Evolutionary conservation across 2,329 filamentous ascomycete genomes (phyloP), one percentile per base, ranked within the genome.

Genomic region (Epichloe brachyelytri): DNA sequence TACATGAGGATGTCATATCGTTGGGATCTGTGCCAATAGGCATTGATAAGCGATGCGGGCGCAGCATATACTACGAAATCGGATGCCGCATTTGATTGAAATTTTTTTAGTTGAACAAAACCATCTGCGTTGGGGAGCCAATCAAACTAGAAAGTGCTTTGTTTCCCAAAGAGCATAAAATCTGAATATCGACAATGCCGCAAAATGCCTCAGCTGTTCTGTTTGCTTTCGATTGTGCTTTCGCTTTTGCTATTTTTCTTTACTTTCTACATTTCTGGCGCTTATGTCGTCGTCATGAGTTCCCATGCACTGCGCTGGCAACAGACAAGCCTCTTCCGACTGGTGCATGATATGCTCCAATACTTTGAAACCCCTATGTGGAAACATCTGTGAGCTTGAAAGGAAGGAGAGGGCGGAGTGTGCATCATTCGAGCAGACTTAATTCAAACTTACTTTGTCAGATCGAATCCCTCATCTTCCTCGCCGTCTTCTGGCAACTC

Each of bases 301-400:
- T 68, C 14, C 65, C 63, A 47, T 68, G 66, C 52, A 71, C 60
- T 5, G 71, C 67, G 30, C 64, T 69, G 19, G 68, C 66, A 50
- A 75, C 68, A 33, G 72, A 63, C 40, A 73, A 62, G 3, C 73
- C 73, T 43, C 69, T 66, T n/a, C 71, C 67, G 10, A 75, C 71
- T 1, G 74, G 74, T 39, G 78, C 76, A 56, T 83, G 80, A 54
- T 79, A 83, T 1, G 78, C 74, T 33, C 78, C 77, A 48, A 83
- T 83, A 55, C 76, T 82, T 62, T 83, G 80, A 57, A 83, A 83
- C 80, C 80, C 67, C 78, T 80, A 26, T 4, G 26, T n/a, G 43
- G 38, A 48, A n/a, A 36, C 15, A 34, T 43, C 40, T 43, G 59
- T 71, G 61, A 55, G 46, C n/a, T 33, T n/a, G 7, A 14, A 38